Evolutionary conservation across 345 rosid genomes (phyloP), one percentile per base, ranked within the genome.

Genomic region (Populus alba): DNA sequence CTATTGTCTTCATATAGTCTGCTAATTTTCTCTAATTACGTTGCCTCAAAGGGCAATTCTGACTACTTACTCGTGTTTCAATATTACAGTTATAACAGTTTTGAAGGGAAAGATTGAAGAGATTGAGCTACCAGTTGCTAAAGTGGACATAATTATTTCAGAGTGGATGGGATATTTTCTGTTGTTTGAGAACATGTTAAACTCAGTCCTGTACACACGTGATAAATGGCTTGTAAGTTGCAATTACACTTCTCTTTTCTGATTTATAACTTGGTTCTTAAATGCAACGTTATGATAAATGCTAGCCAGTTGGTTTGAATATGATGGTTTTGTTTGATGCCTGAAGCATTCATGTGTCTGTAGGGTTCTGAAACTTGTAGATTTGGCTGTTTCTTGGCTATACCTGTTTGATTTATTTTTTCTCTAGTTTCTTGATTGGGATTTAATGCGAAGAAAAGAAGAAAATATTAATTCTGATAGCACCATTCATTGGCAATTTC

Each of bases 101-200:
- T 79, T 97, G 87, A 97, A 94, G 88, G 98, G 99, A 47, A 97
- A 97, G 90, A 87, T 97, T 3, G 99, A 97, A 82, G 99, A 97
- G 75, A 86, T 94, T 68, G 99, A 94, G 85, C 93, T 97, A 45
- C 99, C 99, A 1, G 89, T 86, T 12, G 78, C 85, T 37, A 92
- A 92, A 89, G 99, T 97, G 66, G 99, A 97, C 85, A 90, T 97
- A 75, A 97, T 97, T 73, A 90, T 97, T 76, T 97, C 98, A 49
- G 98, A 97, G 91, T 94, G 98, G 98, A 97, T 94, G 99, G 99
- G 98, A 27, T 97, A 97, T 85, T 97, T 97, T 85, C 81, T 97
- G 79, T 81, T 97, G 87, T 97, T 89, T 72, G 99, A 97, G 88
- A 97, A 97, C 74, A 97, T 97, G 99, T 81, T 97, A 78, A 85